These are phyloP conservation scores for Lactarius indigo DNA, from an alignment of 768 basidiomycete species.

Conservation along the genomic window DNA sequence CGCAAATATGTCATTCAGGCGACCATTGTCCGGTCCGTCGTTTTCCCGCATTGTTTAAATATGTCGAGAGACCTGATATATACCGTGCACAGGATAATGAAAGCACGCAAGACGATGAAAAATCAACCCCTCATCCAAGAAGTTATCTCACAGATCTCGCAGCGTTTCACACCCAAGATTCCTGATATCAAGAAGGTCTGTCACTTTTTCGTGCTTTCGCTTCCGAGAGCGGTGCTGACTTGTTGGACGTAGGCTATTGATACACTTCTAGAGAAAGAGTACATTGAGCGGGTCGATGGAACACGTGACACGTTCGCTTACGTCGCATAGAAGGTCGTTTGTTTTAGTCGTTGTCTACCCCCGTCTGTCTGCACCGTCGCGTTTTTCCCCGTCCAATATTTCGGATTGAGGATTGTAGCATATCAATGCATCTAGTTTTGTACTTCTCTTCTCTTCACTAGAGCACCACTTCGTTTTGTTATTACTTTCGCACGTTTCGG, in stretches of 20 bases:
- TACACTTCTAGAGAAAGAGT: conserved; percentile 91
- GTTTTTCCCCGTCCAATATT: conserved; percentile 2
- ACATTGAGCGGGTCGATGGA: conserved; percentile 90
- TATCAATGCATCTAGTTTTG: conserved; percentile 20
- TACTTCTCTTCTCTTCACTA: not conserved
- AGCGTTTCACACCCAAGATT: conserved; percentile 88
- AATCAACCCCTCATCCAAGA: conserved; percentile 88
- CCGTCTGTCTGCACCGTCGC: not conserved
- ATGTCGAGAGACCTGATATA: conserved; percentile 15
- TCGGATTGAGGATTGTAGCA: conserved; percentile 22
- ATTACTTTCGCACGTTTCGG: not conserved
- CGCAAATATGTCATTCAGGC: conserved; percentile 96
- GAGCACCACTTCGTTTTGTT: not conserved
- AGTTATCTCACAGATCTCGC: conserved; percentile 84
- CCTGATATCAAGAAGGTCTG: conserved; percentile 92
- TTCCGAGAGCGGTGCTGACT: conserved; percentile 4
- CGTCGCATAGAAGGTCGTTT: conserved; percentile 46
- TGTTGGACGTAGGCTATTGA: conserved; percentile 70
- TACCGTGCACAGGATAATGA: conserved; percentile 71
- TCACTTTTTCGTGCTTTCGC: not conserved
- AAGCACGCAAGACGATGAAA: conserved; percentile 93
- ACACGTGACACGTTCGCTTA: conserved; percentile 87
- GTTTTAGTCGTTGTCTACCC: not conserved
- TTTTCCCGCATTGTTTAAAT: conserved; percentile 15
- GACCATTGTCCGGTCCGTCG: conserved; percentile 73